Evolutionary conservation across 2,329 filamentous ascomycete species (phyloP).

Genomic region (Sporothrix protearum): DNA sequence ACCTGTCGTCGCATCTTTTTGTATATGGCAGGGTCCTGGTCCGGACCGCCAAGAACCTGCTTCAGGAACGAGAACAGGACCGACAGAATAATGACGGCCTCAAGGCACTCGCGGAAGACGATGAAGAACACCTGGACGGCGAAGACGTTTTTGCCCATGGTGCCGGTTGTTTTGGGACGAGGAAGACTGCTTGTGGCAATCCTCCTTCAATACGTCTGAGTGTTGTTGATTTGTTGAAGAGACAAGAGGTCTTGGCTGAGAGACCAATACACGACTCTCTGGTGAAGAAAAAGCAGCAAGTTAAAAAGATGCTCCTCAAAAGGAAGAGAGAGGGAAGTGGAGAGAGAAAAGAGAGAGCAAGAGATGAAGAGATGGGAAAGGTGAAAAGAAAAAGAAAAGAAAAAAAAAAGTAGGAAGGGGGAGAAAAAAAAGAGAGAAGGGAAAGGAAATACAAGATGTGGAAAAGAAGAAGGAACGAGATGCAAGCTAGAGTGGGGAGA

Average conservation of each 20-base stretch:
- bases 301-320: not conserved
- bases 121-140: slow-evolving; percentile 84
- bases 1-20: slow-evolving; percentile 67
- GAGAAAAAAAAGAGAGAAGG: not conserved
- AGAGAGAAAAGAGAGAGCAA: not conserved
- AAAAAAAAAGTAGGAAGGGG: not conserved
- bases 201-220: slow-evolving; percentile 8
- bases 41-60: slow-evolving; percentile 66
- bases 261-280: not conserved
- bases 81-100: slow-evolving; percentile 80
- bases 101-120: slow-evolving; percentile 79
- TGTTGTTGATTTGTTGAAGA: not conserved
- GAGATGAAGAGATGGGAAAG: not conserved
- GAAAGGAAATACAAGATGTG: not conserved
- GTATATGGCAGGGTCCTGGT: slow-evolving; percentile 59
- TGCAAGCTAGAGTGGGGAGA: not conserved
- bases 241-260: not conserved
- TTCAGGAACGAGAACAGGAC: slow-evolving; percentile 84
- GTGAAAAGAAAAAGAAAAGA: not conserved
- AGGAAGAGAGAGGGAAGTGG: not conserved
- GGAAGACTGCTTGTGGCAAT: slow-evolving; percentile 16
- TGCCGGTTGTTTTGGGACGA: slow-evolving; percentile 23
- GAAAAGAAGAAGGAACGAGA: slow-evolving; percentile 9
- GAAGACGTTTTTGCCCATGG: slow-evolving; percentile 66
- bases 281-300: slow-evolving; percentile 7